These are phyloP conservation scores for Erodium texanum DNA, from an alignment of 441 rosid species.

Conservation along the genomic window DNA sequence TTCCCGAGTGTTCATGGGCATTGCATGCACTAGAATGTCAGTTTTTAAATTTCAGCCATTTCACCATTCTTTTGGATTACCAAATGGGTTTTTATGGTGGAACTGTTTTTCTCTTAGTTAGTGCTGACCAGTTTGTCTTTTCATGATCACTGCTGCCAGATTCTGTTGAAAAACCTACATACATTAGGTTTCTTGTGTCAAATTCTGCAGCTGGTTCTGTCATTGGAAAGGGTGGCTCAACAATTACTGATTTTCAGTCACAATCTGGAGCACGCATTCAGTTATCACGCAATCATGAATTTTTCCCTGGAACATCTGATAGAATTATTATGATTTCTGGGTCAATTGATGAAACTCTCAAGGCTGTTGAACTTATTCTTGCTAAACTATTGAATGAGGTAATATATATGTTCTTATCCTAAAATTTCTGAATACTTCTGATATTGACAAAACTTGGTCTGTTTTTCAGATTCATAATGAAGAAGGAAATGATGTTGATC, in stretches of 20 bases:
- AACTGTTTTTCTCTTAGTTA: neutral
- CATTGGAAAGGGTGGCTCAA: slow-evolving; percentile 97
- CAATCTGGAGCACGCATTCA: slow-evolving; percentile 92
- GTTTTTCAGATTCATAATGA: slow-evolving; percentile 57
- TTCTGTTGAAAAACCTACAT: slow-evolving; percentile 66
- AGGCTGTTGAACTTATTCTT: slow-evolving; percentile 77
- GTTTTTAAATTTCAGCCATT: neutral
- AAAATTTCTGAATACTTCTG: slow-evolving; percentile 11
- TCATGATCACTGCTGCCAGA: slow-evolving; percentile 33
- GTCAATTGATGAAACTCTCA: slow-evolving; percentile 55
- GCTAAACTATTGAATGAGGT: slow-evolving; percentile 85
- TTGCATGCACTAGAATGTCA: neutral
- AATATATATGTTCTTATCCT: slow-evolving; percentile 13
- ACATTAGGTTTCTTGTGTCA: slow-evolving; percentile 82
- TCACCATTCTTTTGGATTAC: neutral
- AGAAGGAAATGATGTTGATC: slow-evolving; percentile 66
- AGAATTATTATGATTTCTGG: slow-evolving; percentile 89
- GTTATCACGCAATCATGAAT: slow-evolving; percentile 83
- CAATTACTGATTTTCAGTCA: slow-evolving; percentile 81
- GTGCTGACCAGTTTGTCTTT: neutral
- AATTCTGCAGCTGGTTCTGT: slow-evolving; percentile 98
- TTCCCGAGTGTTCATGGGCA: neutral
- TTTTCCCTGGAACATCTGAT: slow-evolving; percentile 87
- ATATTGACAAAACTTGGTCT: slow-evolving; percentile 14
- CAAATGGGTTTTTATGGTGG: neutral